Evolutionary conservation across 2,329 filamentous ascomycete species (phyloP), one percentile per base, ranked within the genome.

Genomic region (Fusarium torulosum): DNA sequence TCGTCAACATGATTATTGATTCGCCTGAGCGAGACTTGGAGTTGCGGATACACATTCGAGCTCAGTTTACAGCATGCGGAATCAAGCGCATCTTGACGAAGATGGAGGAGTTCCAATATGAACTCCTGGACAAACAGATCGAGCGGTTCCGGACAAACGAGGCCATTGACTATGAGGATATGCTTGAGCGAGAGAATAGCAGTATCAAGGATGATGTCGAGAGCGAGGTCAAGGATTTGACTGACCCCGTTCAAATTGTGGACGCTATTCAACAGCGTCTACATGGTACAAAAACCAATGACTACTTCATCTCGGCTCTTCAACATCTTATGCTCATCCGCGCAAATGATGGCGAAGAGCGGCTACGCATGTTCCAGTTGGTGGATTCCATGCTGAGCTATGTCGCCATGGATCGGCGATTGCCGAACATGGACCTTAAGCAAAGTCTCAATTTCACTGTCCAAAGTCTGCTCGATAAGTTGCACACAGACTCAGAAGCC

Each of bases 371-470:
- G 91, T 99, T 98, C 81, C 96, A 98, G 82, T 88, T 99, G 27
- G 94, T 98, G 27, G 96, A 99, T 79, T 91, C 93, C n/a, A 98
- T 98, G 94, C 88, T 99, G 69, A 97, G 94, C 79, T 98, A 98
- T 79, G 95, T 99, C 66, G 95, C 95, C 73, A 99, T 99, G 95
- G 96, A 99, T 79, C 88, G 96, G 75, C 88, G 96, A 67, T 80
- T 98, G 68, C 96, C 96, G 38, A 95, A 99, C 79, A 95, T 98
- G 89, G 96, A 99, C 78, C 87, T 99, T 61, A 97, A 97, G 82
- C 95, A 98, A 79, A 97, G 94, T 75, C 87, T 99, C 69, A 97
- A 97, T 78, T 98, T 98, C 75, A 97, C 95, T 0, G 96, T 99
- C 11, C 96, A 98, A 81, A 97, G 89, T 78, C 84, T 99, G 71